A percentile compares a stretch with the other conserved stretches of the same genome.
Conservation (phyloP, 164 flowering plant genomes). For the Chimonanthus praecox region DNA sequence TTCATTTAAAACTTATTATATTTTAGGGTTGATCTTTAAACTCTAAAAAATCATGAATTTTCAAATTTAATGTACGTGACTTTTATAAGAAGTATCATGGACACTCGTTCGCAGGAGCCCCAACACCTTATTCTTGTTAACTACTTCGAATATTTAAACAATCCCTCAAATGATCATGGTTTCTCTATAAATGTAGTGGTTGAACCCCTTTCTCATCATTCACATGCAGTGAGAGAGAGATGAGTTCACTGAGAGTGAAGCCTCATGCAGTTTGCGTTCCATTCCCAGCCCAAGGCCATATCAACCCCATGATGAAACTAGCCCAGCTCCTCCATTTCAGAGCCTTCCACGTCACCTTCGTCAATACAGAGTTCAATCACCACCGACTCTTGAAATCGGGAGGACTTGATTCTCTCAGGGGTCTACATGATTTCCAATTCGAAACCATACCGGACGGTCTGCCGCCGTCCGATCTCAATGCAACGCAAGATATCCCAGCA, state of each 20-base stretch:
- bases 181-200: too few relatives aligned
- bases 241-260: neutral
- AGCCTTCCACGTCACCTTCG: neutral
- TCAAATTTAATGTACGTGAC: too few relatives aligned
- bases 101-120: too few relatives aligned
- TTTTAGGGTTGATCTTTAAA: too few relatives aligned
- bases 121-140: too few relatives aligned
- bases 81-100: too few relatives aligned
- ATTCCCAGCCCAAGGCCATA: constrained; percentile 29
- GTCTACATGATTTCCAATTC: constrained; percentile 28
- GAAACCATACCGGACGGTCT: constrained; percentile 45
- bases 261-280: constrained; percentile 35
- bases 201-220: too few relatives aligned
- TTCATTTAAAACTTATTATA: too few relatives aligned
- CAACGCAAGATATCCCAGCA: constrained; percentile 36
- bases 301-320: constrained; percentile 12
- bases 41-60: too few relatives aligned
- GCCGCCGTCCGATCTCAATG: constrained; percentile 17
- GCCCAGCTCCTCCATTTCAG: constrained; percentile 33
- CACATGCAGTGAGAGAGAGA: too few relatives aligned
- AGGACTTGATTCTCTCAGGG: constrained; percentile 28
- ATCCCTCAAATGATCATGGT: too few relatives aligned
- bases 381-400: constrained; percentile 30
- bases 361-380: constrained; percentile 4
- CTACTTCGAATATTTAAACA: too few relatives aligned